phyloP scores from a whole-genome alignment of 768 basidiomycete species.

The Kwoniella sp. region DNA sequence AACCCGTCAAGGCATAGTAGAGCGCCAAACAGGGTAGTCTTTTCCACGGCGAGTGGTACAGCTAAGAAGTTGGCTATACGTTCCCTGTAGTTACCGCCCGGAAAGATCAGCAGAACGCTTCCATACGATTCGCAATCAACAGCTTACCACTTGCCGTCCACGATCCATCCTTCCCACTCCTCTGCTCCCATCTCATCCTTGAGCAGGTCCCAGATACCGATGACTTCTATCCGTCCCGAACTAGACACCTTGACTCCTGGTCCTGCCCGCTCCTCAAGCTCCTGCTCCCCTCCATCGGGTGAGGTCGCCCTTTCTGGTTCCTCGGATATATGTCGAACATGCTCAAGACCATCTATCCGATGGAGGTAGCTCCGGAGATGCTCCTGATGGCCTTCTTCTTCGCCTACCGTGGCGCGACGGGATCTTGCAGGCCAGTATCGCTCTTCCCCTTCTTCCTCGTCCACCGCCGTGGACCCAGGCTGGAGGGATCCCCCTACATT shows the following conservation, averaged over 20 bases:
- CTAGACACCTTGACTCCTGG: too few relatives aligned
- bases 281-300: too few relatives aligned
- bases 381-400: too few relatives aligned
- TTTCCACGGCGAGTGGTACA: conserved; percentile 88
- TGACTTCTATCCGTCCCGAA: too few relatives aligned
- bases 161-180: conserved; percentile 42
- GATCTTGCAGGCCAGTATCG: conserved; percentile 30
- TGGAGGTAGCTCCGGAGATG: too few relatives aligned
- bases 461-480: not conserved
- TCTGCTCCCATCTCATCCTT: conserved; percentile 44
- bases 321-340: too few relatives aligned
- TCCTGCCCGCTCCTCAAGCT: too few relatives aligned
- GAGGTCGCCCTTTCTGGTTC: too few relatives aligned
- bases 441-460: conserved; percentile 16
- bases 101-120: too few relatives aligned
- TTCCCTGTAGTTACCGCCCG: conserved; percentile 57
- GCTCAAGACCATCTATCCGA: too few relatives aligned
- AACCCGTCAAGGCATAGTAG: conserved; percentile 93
- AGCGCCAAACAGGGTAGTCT: conserved; percentile 82
- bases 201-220: conserved; percentile 43
- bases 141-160: conserved; percentile 48
- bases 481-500: not conserved
- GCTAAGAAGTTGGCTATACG: conserved; percentile 90
- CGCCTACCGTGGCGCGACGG: conserved; percentile 17
- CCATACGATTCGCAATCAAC: too few relatives aligned